A percentile compares a stretch with the other conserved stretches of the same genome.
Evolutionary conservation across 345 rosid genomes (phyloP).

Genomic region (Populus alba): DNA sequence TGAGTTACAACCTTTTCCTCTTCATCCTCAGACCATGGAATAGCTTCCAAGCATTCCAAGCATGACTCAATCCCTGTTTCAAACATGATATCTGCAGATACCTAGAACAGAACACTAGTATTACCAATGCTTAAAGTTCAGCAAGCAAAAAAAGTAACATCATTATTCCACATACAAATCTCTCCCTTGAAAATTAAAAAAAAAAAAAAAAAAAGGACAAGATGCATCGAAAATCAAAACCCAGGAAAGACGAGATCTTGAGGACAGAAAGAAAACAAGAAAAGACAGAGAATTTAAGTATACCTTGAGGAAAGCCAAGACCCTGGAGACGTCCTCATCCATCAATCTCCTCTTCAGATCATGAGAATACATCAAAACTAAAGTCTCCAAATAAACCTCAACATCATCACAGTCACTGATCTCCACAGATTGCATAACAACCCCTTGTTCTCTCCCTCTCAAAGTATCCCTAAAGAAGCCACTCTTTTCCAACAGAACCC

Average conservation of each 20-base stretch:
- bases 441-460: slow-evolving; percentile 48
- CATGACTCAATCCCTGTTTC: slow-evolving; percentile 67
- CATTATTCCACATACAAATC: too few relatives aligned
- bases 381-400: slow-evolving; percentile 82
- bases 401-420: slow-evolving; percentile 90
- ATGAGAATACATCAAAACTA: slow-evolving; percentile 79
- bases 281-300: neutral
- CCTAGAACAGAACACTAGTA: slow-evolving; percentile 37
- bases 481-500: slow-evolving; percentile 68
- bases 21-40: slow-evolving; percentile 86
- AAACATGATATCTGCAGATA: slow-evolving; percentile 73
- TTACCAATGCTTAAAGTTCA: slow-evolving; percentile 6
- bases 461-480: slow-evolving; percentile 75
- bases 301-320: slow-evolving; percentile 90
- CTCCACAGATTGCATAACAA: slow-evolving; percentile 68
- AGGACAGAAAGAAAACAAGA: neutral
- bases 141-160: neutral
- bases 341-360: slow-evolving; percentile 70
- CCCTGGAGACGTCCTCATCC: slow-evolving; percentile 65
- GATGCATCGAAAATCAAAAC: neutral
- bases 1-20: slow-evolving; percentile 62
- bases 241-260: neutral
- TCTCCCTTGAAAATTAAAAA: neutral
- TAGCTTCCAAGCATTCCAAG: slow-evolving; percentile 84
- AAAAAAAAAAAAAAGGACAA: neutral